Conservation (phyloP, 2,329 filamentous ascomycete species). For the Nakataea oryzae region DNA sequence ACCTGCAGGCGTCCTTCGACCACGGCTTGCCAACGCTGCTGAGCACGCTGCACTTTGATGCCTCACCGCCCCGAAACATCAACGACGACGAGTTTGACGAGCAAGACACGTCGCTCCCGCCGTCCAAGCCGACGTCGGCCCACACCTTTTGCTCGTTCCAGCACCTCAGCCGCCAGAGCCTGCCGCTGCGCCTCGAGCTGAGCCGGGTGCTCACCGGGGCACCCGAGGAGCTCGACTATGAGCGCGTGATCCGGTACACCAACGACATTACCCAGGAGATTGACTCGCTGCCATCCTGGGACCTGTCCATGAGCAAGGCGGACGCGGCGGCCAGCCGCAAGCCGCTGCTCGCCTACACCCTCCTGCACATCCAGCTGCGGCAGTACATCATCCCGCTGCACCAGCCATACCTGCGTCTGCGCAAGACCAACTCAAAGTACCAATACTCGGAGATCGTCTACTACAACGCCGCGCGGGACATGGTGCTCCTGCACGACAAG, state of each 20-base stretch:
- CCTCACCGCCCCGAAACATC: conserved; percentile 44
- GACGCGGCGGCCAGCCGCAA: conserved; percentile 32
- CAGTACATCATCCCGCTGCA: conserved; percentile 54
- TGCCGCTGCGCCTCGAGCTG: conserved; percentile 45
- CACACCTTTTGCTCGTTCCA: conserved; percentile 52
- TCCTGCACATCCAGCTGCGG: conserved; percentile 49
- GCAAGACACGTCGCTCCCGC: conserved; percentile 32
- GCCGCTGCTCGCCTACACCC: conserved; percentile 46
- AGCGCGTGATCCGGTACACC: conserved; percentile 50
- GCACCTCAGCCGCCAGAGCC: conserved; percentile 43
- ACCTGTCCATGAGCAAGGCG: conserved; percentile 17
- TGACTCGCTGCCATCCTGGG: conserved; percentile 48
- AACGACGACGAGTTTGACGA: conserved; percentile 44
- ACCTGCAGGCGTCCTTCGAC: conserved; percentile 51
- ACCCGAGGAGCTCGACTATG: conserved; percentile 45
- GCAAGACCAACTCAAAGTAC: conserved; percentile 49
- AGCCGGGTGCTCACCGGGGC: conserved; percentile 45
- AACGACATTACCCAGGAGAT: conserved; percentile 52
- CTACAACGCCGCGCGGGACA: conserved; percentile 51
- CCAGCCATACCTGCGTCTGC: conserved; percentile 48
- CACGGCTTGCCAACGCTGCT: conserved; percentile 48
- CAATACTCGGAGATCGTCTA: conserved; percentile 54
- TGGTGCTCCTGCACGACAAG: conserved; percentile 51
- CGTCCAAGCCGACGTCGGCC: conserved; percentile 37
- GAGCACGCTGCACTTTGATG: conserved; percentile 45